These are phyloP conservation scores for Pezicula carpinea DNA, from an alignment of 2,329 filamentous ascomycete species.

Conservation along the genomic window DNA sequence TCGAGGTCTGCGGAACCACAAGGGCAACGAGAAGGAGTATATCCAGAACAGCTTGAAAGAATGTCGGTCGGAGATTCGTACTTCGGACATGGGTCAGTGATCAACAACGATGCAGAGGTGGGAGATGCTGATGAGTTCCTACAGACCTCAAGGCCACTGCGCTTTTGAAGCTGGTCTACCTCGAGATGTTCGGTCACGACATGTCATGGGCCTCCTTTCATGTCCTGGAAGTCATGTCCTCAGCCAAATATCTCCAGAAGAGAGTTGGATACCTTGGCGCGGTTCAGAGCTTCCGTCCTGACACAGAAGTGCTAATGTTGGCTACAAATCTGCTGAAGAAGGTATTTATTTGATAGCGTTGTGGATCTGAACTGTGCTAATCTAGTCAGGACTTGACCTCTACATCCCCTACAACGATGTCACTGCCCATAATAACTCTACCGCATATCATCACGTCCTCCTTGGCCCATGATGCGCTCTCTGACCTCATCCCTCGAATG, in stretches of 20 bases:
- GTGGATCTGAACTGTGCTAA: constrained; percentile 7
- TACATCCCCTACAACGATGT: constrained; percentile 69
- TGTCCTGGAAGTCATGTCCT: constrained; percentile 98
- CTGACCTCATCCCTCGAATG: constrained; percentile 80
- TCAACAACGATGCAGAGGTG: not conserved
- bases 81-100: constrained; percentile 80
- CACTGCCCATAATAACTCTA: constrained; percentile 82
- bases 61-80: constrained; percentile 88
- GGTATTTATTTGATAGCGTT: constrained; percentile 35
- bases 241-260: constrained; percentile 90
- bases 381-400: constrained; percentile 63
- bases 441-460: constrained; percentile 92
- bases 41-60: constrained; percentile 91
- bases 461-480: constrained; percentile 81
- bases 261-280: constrained; percentile 91
- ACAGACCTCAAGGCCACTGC: constrained; percentile 93
- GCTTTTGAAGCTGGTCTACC: constrained; percentile 89
- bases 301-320: constrained; percentile 96
- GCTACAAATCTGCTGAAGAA: constrained; percentile 97
- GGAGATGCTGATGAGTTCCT: constrained; percentile 9
- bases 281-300: constrained; percentile 90
- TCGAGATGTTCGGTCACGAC: constrained; percentile 98
- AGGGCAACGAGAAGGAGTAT: constrained; percentile 91
- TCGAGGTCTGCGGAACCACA: constrained; percentile 88
- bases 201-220: constrained; percentile 99